Evolutionary conservation across 2,329 filamentous ascomycete genomes (phyloP), one percentile per base, ranked within the genome.

Genomic region (Trichophyton schoenleinii): DNA sequence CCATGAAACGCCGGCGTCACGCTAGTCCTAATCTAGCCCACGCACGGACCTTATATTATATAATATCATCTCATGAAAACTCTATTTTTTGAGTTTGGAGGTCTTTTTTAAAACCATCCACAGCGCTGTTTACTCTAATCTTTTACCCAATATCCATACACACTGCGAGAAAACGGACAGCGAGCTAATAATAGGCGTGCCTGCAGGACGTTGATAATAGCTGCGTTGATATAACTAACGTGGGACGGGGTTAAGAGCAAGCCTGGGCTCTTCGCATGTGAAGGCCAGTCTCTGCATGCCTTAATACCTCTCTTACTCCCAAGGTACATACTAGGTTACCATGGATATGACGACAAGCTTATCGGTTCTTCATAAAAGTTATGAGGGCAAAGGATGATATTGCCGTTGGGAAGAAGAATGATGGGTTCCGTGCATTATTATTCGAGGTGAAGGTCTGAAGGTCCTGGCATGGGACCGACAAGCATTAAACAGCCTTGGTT

Each of bases 131-230:
- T 31, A 49, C 20, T 49, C 20, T 31, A 25, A 28, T 28, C 11
- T 49, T 28, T 49, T 28, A 28, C 46, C 13, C 46, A 28, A 49
- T 49, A 18, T 25, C n/a, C n/a, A 49, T 49, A 18, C 20, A 13
- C n/a, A 20, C 49, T n/a, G 3, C 28, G 28, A 18, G 13, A n/a
- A 18, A 36, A 28, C 49, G n/a, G 49, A 36, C 49, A 22, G 15
- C 13, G 49, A 34, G 15, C 49, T 55, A 55, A 55, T 34, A 55
- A 55, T 55, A 55, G 49, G 31, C 28, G 49, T 55, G 49, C 49
- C 49, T 55, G 49, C 49, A 55, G 49, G 31, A 36, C 28, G 28
- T 55, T 55, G 25, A 18, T 55, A 34, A 55, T 55, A 55, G 36
- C 5, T 36, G 31, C 49, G 28, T 38, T 36, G 49, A 36, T 55